phyloP scores from a whole-genome alignment of 1,284 basidiomycete genomes.

The Ganoderma multipileum region DNA sequence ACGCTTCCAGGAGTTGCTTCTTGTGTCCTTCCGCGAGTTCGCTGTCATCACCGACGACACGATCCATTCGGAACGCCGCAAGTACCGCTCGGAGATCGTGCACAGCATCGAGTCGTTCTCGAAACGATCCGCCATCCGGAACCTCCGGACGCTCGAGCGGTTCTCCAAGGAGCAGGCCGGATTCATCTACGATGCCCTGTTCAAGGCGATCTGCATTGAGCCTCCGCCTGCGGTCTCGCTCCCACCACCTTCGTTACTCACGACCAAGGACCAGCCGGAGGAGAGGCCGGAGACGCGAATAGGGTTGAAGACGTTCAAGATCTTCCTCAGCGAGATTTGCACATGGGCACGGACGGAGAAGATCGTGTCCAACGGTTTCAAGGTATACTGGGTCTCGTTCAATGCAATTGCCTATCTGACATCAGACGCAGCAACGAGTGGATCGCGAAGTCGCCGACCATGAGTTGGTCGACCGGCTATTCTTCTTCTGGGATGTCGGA shows the following conservation, averaged over 20 bases:
- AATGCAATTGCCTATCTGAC: slow-evolving; percentile 21
- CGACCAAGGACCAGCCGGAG: slow-evolving; percentile 61
- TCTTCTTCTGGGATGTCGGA: slow-evolving; percentile 90
- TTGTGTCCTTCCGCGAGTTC: slow-evolving; percentile 98
- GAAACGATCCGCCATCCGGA: slow-evolving; percentile 93
- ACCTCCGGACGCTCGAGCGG: slow-evolving; percentile 81
- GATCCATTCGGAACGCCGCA: slow-evolving; percentile 86
- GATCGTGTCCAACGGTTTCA: slow-evolving; percentile 91
- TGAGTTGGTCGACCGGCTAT: slow-evolving; percentile 82
- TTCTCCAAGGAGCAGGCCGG: slow-evolving; percentile 93
- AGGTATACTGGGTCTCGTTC: slow-evolving; percentile 54
- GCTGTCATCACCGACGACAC: slow-evolving; percentile 96
- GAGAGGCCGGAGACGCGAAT: slow-evolving; percentile 92
- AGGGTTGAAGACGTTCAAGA: slow-evolving; percentile 85
- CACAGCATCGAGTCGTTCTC: slow-evolving; percentile 96
- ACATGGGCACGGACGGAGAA: slow-evolving; percentile 98
- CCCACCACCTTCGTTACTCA: slow-evolving; percentile 56
- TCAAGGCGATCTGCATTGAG: slow-evolving; percentile 84
- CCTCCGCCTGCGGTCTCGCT: slow-evolving; percentile 64
- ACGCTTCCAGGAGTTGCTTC: slow-evolving; percentile 95
- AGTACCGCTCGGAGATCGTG: slow-evolving; percentile 91
- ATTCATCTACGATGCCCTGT: slow-evolving; percentile 89
- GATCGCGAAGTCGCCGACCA: slow-evolving; percentile 85
- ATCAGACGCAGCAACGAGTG: slow-evolving; percentile 66
- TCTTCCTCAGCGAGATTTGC: slow-evolving; percentile 92